Evolutionary conservation across 2,329 filamentous ascomycete species (phyloP), one percentile per base, ranked within the genome.

Genomic region (Grosmannia serpens): DNA sequence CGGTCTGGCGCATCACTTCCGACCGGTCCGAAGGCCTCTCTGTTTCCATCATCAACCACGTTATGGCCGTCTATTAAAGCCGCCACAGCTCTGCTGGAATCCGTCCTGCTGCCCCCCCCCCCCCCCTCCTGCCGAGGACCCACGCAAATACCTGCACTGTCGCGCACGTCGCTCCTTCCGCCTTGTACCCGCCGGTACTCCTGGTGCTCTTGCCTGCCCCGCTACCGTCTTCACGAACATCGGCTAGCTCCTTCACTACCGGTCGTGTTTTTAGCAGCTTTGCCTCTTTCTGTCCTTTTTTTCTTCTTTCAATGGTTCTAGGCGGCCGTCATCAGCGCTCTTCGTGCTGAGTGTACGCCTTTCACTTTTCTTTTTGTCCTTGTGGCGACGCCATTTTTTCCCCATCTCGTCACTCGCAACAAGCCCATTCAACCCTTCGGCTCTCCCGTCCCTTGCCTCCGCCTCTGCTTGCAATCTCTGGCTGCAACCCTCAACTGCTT

Each of bases 301-400:
- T 27, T 35, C 22, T 17, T 31, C 17, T 35, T 17, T 13, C 15
- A 20, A 53, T 35, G 20, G 51, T 35, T 24, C 51, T 35, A 13
- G 20, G 17, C 9, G 27, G 27, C 31, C 20, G 29, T 38, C 31
- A 35, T 49, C 54, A 47, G 20, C 22, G 26, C 3, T 35, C n/a
- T 3, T 22, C 29, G 33, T 47, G 53, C 53, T 55, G 53, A 55
- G 53, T 55, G 53, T 55, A 27, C 41, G 53, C 53, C 35, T 54
- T 38, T 53, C 29, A 20, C 6, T 33, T 44, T 55, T 6, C 13
- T 6, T 27, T 29, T 29, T 27, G 22, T 20, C 41, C 20, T 11
- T 50, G 47, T 31, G 47, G 11, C 47, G 15, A 29, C 47, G 13
- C 13, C 47, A 29, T 50, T 50, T 50, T 50, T 29, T 50, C 26